Evolutionary conservation across 352 stramenopile species (phyloP).

Genomic region (Thalassiosira livingstoniorum): DNA sequence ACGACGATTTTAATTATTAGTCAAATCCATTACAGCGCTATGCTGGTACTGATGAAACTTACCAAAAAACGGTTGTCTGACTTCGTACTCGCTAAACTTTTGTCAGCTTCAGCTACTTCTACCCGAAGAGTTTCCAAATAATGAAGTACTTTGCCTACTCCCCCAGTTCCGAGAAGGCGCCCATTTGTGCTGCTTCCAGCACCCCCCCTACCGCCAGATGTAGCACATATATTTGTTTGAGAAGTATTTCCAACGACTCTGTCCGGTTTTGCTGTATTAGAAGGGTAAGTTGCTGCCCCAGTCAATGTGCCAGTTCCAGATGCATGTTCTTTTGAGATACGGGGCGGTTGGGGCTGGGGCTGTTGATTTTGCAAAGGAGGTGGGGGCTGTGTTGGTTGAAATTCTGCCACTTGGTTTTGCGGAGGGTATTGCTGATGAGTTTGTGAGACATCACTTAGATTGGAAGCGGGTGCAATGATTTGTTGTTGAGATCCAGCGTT

Average conservation of each 20-base stretch:
- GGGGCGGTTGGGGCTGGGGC: conserved; percentile 5
- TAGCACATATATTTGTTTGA: conserved; percentile 1
- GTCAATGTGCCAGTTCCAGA: not conserved
- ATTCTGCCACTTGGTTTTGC: too few relatives aligned
- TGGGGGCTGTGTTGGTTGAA: too few relatives aligned
- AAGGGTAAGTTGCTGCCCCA: not conserved
- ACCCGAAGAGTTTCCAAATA: conserved; percentile 54
- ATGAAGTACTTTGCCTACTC: conserved; percentile 63
- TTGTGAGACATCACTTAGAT: conserved; percentile 1
- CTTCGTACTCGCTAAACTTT: conserved; percentile 39
- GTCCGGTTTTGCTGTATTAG: not conserved
- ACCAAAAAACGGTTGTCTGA: conserved; percentile 63
- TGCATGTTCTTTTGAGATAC: conserved; percentile 1
- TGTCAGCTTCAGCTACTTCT: conserved; percentile 60
- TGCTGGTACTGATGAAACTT: not conserved
- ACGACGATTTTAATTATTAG: not conserved
- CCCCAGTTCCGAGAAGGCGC: conserved; percentile 44
- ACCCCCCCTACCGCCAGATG: conserved; percentile 8
- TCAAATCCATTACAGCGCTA: too few relatives aligned
- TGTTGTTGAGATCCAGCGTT: not conserved
- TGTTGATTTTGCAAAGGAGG: conserved; percentile 27
- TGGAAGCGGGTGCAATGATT: conserved; percentile 1
- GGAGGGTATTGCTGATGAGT: not conserved
- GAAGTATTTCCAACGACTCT: conserved; percentile 3
- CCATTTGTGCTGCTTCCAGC: conserved; percentile 34